These are phyloP conservation scores for Austroboletus novae-zelandiae DNA, from an alignment of 1,284 basidiomycete species.

Conservation along the genomic window DNA sequence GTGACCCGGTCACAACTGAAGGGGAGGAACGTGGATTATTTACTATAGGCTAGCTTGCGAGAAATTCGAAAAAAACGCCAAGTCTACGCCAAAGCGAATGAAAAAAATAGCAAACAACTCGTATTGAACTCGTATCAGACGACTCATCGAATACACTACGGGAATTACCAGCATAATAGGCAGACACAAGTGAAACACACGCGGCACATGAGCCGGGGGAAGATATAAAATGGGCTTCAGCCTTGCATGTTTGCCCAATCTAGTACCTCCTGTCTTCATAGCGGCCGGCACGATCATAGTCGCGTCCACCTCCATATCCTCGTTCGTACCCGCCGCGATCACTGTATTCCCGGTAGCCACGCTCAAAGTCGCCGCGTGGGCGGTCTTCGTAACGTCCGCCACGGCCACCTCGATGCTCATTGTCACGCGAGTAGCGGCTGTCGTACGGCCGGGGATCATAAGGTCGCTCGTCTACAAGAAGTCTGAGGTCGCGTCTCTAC, in stretches of 20 bases:
- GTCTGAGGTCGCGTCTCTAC: slow-evolving; percentile 4
- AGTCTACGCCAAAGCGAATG: too few species aligned
- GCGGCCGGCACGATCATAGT: slow-evolving; percentile 36
- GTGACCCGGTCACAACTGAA: too few species aligned
- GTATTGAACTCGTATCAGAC: slow-evolving; percentile 16
- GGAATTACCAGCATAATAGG: slow-evolving; percentile 4
- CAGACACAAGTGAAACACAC: not conserved
- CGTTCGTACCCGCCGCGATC: slow-evolving; percentile 37
- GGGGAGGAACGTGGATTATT: too few species aligned
- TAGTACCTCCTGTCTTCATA: slow-evolving; percentile 43
- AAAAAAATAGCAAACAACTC: slow-evolving; percentile 2
- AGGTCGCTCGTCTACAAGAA: slow-evolving; percentile 58
- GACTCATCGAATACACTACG: slow-evolving; percentile 25
- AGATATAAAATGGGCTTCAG: slow-evolving; percentile 1
- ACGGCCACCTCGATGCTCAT: slow-evolving; percentile 50
- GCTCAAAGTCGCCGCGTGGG: slow-evolving; percentile 38
- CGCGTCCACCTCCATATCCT: slow-evolving; percentile 27
- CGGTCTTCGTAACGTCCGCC: slow-evolving; percentile 36
- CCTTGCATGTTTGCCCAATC: not conserved
- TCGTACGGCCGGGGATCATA: slow-evolving; percentile 83
- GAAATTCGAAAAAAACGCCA: too few species aligned
- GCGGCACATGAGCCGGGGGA: not conserved
- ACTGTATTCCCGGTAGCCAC: slow-evolving; percentile 39
- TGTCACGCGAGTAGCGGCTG: slow-evolving; percentile 68
- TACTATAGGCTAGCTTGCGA: too few species aligned